Evolutionary conservation across 805 yeast species (phyloP).

Genomic region (Yarrowia sp.): DNA sequence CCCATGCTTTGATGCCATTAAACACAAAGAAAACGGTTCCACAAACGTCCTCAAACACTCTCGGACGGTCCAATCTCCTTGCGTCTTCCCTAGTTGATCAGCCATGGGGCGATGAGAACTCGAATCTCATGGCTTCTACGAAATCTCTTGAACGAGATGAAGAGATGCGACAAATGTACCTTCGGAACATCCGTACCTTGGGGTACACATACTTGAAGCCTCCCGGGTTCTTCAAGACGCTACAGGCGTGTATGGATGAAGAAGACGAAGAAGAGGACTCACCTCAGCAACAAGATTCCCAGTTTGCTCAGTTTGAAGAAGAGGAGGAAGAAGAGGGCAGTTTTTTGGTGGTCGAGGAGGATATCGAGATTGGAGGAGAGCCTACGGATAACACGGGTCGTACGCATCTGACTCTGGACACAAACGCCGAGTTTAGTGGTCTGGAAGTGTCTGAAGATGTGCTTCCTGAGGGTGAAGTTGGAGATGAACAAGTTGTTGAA

Average conservation of each 20-base stretch:
- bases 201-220: slow-evolving; percentile 56
- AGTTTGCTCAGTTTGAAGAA: slow-evolving; percentile 27
- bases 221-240: slow-evolving; percentile 57
- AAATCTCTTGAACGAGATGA: slow-evolving; percentile 28
- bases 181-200: slow-evolving; percentile 41
- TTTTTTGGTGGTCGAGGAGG: slow-evolving; percentile 30
- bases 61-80: not conserved
- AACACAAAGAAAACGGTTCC: not conserved
- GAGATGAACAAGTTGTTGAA: not conserved
- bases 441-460: slow-evolving; percentile 22
- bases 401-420: slow-evolving; percentile 7
- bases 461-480: not conserved
- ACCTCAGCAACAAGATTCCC: slow-evolving; percentile 5
- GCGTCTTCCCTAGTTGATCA: slow-evolving; percentile 11
- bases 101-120: slow-evolving; percentile 18
- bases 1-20: slow-evolving; percentile 12
- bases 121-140: slow-evolving; percentile 14
- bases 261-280: slow-evolving; percentile 31
- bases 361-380: slow-evolving; percentile 30
- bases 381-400: slow-evolving; percentile 12
- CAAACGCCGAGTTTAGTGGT: slow-evolving; percentile 6
- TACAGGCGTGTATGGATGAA: slow-evolving; percentile 40
- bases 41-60: not conserved
- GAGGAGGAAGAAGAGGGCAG: slow-evolving; percentile 29
- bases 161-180: slow-evolving; percentile 27